Evolutionary conservation across 2,329 filamentous ascomycete species (phyloP), one percentile per base, ranked within the genome.

Genomic region (Hypoxylon sp.): DNA sequence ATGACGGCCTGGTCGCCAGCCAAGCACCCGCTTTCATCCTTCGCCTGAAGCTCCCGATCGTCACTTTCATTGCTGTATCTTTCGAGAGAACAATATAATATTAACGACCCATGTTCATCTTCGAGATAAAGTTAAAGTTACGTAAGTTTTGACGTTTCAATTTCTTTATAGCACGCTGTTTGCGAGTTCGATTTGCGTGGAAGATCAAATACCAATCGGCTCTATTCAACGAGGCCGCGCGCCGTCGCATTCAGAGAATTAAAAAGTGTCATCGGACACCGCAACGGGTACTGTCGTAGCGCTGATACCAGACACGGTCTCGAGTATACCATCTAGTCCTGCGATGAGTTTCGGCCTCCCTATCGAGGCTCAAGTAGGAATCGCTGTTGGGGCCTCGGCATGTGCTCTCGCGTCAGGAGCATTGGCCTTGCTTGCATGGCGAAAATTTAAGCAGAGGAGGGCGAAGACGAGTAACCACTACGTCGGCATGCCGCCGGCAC

Each of bases 361-460:
- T 14, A 45, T 28, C 1, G 63, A 60, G 17, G 62, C 55, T 13
- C 55, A 63, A 21, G 63, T 61, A 41, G 65, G 68, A 13, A 43
- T 43, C 9, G 38, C 38, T 2, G 50, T 72, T 5, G 60, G 58
- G n/a, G 63, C 43, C 3, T 58, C 41, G 3, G 36, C 65, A 11
- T 58, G 36, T 30, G 60, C 55, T 28, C 50, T 72, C n/a, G 55
- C 32, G 2, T 5, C 64, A 9, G 63, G 56, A n/a, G 57, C 46
- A 34, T 19, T 65, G 19, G 41, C 32, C n/a, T 53, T 45, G 5
- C 34, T 48, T 21, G 50, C 43, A 17, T 25, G 61, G 30, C 57
- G 60, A 25, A 48, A 43, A n/a, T 56, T 57, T 19, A 52, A 32
- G 45, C 41, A 65, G 19, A 70, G 28, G 19, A n/a, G 38, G 13